Evolutionary conservation across 164 flowering plant species (phyloP), one percentile per base, ranked within the genome.

Genomic region (Pachysandra terminalis): DNA sequence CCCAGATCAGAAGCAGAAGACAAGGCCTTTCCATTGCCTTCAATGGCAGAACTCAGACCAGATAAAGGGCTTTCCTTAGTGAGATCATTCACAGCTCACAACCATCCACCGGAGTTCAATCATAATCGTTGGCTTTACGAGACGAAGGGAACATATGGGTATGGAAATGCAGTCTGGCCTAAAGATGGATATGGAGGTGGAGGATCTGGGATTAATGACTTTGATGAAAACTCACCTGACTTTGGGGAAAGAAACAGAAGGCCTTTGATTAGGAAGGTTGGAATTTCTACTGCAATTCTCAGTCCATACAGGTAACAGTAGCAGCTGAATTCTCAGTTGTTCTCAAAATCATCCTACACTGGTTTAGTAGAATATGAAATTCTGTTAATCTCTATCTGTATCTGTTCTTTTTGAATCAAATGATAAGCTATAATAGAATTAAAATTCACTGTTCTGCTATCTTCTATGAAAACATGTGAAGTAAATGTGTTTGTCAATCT

Each of bases 91-190:
- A 91, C 83, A 71, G 84, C 83, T 0, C 87, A 86, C 4, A 83
- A 82, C 54, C 83, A 84, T 7, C 73, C 73, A 5, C 82, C 70
- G 6, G 97, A 93, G 19, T 89, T 93, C 49, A 97, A 91, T 81
- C 97, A 93, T 64, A 75, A 81, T 1, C 66, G 86, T 0, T 93
- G 96, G 97, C 80, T 93, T 56, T 93, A 81, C 40, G 97, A 93
- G 80, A 91, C 94, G 0, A 90, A 89, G 71, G 98, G 97, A 58
- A 91, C 97, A 48, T 93, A 93, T 72, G 97, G 98, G 19, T 93
- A 90, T 78, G 94, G 97, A 24, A 93, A 88, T 75, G 98, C 97
- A 0, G 74, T 88, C 37, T 93, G 98, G 94, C 98, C 97, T 5
- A 84, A 82, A 68, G 95, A 92, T 61, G 97, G 87, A 17, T 82